Percentiles rank a stretch among this genome's conserved stretches.
Evolutionary conservation across 2,329 filamentous ascomycete genomes (phyloP).

Genomic region (Dothidotthia symphoricarpi): DNA sequence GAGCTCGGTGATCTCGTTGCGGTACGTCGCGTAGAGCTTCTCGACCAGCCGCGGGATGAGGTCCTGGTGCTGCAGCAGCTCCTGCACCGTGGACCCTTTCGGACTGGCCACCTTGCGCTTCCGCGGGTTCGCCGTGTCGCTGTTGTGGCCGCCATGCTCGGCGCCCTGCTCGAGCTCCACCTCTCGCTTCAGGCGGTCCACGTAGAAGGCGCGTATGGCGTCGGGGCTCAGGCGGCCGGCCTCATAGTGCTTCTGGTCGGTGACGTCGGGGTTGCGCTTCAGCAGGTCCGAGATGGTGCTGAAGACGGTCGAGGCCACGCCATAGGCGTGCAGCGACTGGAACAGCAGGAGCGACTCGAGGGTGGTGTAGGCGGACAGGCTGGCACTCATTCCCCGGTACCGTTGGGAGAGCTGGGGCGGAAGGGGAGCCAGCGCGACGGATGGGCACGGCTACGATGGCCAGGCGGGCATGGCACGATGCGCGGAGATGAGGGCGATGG

Average conservation of each 20-base stretch:
- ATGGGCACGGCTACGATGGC: conserved; percentile 18
- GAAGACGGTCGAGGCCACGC: conserved; percentile 66
- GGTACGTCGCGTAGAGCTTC: conserved; percentile 73
- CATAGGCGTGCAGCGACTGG: conserved; percentile 70
- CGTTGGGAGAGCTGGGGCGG: conserved; percentile 28
- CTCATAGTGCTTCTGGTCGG: conserved; percentile 69
- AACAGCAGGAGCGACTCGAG: conserved; percentile 86
- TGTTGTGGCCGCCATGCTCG: conserved; percentile 44
- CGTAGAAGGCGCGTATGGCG: conserved; percentile 74
- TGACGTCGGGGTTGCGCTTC: conserved; percentile 70
- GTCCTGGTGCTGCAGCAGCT: conserved; percentile 64
- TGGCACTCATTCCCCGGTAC: conserved; percentile 56
- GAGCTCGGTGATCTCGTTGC: conserved; percentile 64
- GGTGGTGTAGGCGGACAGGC: conserved; percentile 68
- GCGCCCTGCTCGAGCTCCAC: conserved; percentile 52
- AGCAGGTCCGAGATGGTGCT: conserved; percentile 70
- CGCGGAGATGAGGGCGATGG: too few species aligned
- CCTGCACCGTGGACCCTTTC: conserved; percentile 63
- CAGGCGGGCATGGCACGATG: conserved; percentile 22
- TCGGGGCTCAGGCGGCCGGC: conserved; percentile 71
- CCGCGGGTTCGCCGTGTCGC: conserved; percentile 49
- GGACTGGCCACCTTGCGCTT: conserved; percentile 67
- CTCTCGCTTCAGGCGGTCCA: conserved; percentile 74
- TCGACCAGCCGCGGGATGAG: conserved; percentile 69
- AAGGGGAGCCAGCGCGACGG: conserved; percentile 41